A percentile compares a stretch with the other conserved stretches of the same genome.
These are phyloP conservation scores for Laburnicola sp. DNA, from an alignment of 2,329 filamentous ascomycete species.

Conservation along the genomic window DNA sequence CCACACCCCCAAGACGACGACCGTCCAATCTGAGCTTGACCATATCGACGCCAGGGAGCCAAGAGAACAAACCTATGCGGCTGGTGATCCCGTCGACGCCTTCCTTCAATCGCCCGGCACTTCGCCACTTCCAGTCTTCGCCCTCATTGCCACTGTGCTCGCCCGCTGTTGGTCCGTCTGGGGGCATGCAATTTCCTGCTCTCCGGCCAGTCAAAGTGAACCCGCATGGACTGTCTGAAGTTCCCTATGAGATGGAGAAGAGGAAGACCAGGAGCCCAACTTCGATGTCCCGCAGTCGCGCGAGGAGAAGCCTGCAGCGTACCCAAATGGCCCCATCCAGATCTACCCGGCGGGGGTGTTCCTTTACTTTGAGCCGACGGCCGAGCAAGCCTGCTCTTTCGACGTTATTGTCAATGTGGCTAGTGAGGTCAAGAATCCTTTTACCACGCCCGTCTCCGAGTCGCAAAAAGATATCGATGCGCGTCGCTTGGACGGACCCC, in stretches of 20 bases:
- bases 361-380: constrained; percentile 77
- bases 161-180: constrained; percentile 52
- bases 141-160: constrained; percentile 62
- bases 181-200: constrained; percentile 57
- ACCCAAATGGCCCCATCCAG: constrained; percentile 78
- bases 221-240: constrained; percentile 53
- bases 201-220: constrained; percentile 38
- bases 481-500: constrained; percentile 39
- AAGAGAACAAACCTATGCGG: constrained; percentile 60
- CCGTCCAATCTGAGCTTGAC: constrained; percentile 77
- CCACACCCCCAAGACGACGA: constrained; percentile 68
- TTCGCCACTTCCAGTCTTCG: constrained; percentile 65
- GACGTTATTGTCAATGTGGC: constrained; percentile 86
- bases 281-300: constrained; percentile 61
- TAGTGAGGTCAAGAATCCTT: constrained; percentile 78
- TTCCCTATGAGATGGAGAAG: constrained; percentile 72
- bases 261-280: constrained; percentile 61
- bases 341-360: constrained; percentile 80
- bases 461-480: constrained; percentile 43
- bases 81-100: constrained; percentile 63
- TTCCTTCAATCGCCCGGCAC: constrained; percentile 51
- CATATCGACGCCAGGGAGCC: constrained; percentile 65
- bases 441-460: constrained; percentile 47
- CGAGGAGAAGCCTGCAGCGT: constrained; percentile 75
- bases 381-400: constrained; percentile 74